Conservation (phyloP, 371 early-diverging fungal species). For the Massospora cicadina region DNA sequence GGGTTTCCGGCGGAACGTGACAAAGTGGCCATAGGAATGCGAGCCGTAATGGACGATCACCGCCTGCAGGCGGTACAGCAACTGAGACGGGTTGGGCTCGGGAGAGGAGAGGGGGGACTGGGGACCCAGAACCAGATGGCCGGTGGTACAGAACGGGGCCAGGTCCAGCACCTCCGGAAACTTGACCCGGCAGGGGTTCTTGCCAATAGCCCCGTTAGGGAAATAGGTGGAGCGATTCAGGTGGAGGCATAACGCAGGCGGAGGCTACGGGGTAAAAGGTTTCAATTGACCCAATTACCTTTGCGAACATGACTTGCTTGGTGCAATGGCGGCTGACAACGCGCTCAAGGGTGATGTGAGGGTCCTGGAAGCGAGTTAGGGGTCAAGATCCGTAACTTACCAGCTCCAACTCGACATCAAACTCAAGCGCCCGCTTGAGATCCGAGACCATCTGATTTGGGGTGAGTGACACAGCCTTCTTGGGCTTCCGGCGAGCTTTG, state of each 20-base stretch:
- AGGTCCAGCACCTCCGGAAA: slow-evolving; percentile 56
- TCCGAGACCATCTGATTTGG: slow-evolving; percentile 1
- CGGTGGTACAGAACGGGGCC: slow-evolving; percentile 39
- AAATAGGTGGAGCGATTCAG: slow-evolving; percentile 53
- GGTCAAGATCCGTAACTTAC: slow-evolving; percentile 2
- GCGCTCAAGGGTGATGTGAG: slow-evolving; percentile 16
- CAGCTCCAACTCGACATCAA: slow-evolving; percentile 16
- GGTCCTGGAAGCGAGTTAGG: slow-evolving; percentile 1
- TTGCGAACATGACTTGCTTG: slow-evolving; percentile 40
- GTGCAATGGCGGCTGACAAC: slow-evolving; percentile 25
- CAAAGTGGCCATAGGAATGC: slow-evolving; percentile 85
- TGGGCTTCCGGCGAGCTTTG: slow-evolving; percentile 1
- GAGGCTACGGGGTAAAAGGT: slow-evolving; percentile 19
- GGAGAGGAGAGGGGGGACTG: slow-evolving; percentile 19
- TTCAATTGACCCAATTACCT: slow-evolving; percentile 8
- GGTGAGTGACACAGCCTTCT: slow-evolving; percentile 10
- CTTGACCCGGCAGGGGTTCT: slow-evolving; percentile 53
- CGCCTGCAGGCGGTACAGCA: slow-evolving; percentile 50
- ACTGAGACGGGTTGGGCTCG: slow-evolving; percentile 11
- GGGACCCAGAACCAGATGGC: slow-evolving; percentile 28
- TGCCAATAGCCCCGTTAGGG: slow-evolving; percentile 41
- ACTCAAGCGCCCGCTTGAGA: slow-evolving; percentile 14
- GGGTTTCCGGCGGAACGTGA: slow-evolving; percentile 64
- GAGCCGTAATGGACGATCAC: slow-evolving; percentile 78
- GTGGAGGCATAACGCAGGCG: slow-evolving; percentile 50